Base-by-base conservation (phyloP, 176 grass and related monocot species). In the Neostapfia colusana region DNA sequence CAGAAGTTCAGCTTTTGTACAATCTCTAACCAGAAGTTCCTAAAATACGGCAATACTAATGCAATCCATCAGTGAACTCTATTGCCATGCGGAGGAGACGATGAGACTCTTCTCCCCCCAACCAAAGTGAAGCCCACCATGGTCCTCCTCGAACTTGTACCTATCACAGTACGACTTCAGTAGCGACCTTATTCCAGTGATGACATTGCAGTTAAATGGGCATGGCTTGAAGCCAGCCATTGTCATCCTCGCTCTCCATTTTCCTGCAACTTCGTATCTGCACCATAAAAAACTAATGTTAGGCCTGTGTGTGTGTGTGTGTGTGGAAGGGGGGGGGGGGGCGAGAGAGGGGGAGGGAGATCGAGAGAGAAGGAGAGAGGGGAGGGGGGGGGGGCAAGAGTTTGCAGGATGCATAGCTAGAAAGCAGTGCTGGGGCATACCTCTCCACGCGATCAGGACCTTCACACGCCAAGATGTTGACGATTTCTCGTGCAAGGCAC, bases 391-490 rank as follows among this genome's bases (percentile, higher is more conserved):
- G n/a, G n/a, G n/a, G n/a, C 1, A 31, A 34, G 1, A 40, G 41
- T 46, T 38, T 65, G 79, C 49, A 69, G 38, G 46, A 55, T 36
- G 14, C 26, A 76, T 20, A 55, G 76, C 44, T 44, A 39, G 13
- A 80, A 23, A 71, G 3, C 7, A 68, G 67, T n/a, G 16, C 23
- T 39, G 39, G 42, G 9, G 49, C 67, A 50, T 92, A 99, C 95
- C 95, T 95, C 85, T 99, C 95, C 61, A 99, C 90, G n/a, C 95
- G 92, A 82, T 99, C 95, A 50, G 89, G 70, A 27, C 95, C 95
- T 92, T 99, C 95, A 65, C 95, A 99, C 50, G 92, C 91, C 37
- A 95, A 82, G 24, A 95, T 99, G 73, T 95, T 99, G 27, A 99
- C 95, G 44, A 99, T 99, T 85, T 99, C 92, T 67, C 95, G 76